Percentiles rank a stretch among this genome's conserved stretches.
Conservation (phyloP, 352 stramenopile species). For the Globisporangium spiculum region DNA sequence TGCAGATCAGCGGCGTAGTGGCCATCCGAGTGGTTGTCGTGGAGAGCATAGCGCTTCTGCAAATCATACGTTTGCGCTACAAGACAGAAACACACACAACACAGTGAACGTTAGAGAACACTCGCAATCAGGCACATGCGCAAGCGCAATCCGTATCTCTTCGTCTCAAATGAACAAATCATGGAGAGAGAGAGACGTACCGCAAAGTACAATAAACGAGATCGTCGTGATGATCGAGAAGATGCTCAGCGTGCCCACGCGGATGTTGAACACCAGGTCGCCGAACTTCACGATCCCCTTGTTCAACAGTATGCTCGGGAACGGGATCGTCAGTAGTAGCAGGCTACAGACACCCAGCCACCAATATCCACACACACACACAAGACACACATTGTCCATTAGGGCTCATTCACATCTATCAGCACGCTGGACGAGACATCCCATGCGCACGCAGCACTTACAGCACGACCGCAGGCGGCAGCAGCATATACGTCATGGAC, state of each 20-base stretch:
- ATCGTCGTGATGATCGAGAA: conserved; percentile 75
- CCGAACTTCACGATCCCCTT: conserved; percentile 69
- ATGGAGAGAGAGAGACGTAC: conserved; percentile 11
- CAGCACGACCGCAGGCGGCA: conserved; percentile 76
- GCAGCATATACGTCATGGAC: conserved; percentile 74
- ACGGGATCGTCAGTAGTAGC: conserved; percentile 76
- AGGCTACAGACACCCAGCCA: conserved; percentile 34
- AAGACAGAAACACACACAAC: not conserved
- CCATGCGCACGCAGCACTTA: conserved; percentile 22
- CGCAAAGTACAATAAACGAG: conserved; percentile 63
- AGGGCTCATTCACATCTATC: not conserved
- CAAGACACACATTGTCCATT: not conserved
- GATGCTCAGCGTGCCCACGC: conserved; percentile 65
- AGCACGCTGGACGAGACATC: not conserved
- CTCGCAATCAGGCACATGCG: not conserved
- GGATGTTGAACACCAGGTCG: conserved; percentile 73
- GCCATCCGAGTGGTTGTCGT: conserved; percentile 29
- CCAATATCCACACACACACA: conserved; percentile 1
- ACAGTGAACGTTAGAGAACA: not conserved
- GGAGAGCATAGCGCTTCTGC: conserved; percentile 65
- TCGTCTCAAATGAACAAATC: not conserved
- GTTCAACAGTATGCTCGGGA: conserved; percentile 56
- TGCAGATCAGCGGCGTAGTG: conserved; percentile 76
- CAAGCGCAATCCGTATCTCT: not conserved
- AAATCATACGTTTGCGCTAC: conserved; percentile 71